These are phyloP conservation scores for Verticillium klebahnii DNA, from an alignment of 2,329 filamentous ascomycete species.

Conservation along the genomic window DNA sequence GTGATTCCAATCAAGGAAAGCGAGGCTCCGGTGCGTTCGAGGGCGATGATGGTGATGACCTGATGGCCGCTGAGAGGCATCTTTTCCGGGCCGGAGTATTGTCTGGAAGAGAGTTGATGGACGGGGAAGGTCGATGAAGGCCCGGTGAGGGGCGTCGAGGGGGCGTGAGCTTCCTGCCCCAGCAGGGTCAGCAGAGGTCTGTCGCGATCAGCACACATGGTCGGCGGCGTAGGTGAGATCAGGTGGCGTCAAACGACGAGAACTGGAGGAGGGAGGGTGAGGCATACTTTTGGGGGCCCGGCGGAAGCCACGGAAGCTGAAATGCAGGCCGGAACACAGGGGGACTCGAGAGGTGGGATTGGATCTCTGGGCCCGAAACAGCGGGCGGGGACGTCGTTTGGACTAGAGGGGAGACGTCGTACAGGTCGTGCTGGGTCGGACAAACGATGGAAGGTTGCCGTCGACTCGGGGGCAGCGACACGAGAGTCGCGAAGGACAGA, in stretches of 20 bases:
- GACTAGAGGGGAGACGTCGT: background rate
- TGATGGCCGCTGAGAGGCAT: conserved; percentile 28
- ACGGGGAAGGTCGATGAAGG: background rate
- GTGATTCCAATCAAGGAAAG: conserved; percentile 47
- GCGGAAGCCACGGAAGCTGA: background rate
- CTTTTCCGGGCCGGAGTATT: background rate
- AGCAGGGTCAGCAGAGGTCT: background rate
- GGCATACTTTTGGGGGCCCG: background rate
- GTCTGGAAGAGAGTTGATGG: background rate
- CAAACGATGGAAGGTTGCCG: background rate
- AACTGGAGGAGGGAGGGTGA: background rate
- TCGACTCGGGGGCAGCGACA: background rate
- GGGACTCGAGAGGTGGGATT: background rate
- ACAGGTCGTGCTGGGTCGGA: background rate
- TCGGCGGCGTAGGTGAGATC: background rate
- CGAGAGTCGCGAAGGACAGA: background rate
- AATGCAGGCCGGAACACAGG: background rate
- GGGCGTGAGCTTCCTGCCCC: background rate
- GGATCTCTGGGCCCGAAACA: background rate
- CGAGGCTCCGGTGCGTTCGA: conserved; percentile 50
- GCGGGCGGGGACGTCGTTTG: background rate
- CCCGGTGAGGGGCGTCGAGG: background rate
- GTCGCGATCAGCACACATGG: background rate
- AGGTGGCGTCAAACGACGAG: background rate
- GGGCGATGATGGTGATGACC: conserved; percentile 35